phyloP scores from a whole-genome alignment of 2,329 filamentous ascomycete species.

The Trichoderma asperellum region DNA sequence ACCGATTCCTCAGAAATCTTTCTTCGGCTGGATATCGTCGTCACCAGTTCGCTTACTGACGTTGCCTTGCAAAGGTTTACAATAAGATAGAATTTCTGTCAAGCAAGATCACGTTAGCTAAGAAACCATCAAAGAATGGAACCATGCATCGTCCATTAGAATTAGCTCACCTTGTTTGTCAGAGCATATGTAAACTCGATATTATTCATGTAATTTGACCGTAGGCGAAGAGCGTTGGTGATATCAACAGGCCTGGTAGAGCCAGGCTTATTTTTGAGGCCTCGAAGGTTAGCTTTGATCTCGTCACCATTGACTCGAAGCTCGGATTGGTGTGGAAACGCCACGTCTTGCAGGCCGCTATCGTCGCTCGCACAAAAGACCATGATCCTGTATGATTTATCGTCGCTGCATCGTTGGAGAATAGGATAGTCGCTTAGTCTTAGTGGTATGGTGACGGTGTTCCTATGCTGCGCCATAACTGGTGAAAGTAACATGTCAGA shows the following conservation, averaged over 20 bases:
- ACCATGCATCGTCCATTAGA: not conserved
- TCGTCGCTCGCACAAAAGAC: slow-evolving; percentile 78
- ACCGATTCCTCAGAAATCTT: slow-evolving; percentile 82
- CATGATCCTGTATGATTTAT: slow-evolving; percentile 72
- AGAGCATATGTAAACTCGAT: slow-evolving; percentile 90
- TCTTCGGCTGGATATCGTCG: slow-evolving; percentile 65
- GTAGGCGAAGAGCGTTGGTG: slow-evolving; percentile 73
- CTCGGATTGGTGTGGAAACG: slow-evolving; percentile 91
- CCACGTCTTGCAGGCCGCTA: slow-evolving; percentile 70
- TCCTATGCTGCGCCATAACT: slow-evolving; percentile 61
- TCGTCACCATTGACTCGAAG: slow-evolving; percentile 87
- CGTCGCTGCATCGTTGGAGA: slow-evolving; percentile 59
- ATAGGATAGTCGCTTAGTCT: slow-evolving; percentile 56
- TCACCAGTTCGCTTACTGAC: slow-evolving; percentile 71
- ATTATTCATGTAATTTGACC: slow-evolving; percentile 72
- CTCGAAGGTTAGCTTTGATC: slow-evolving; percentile 89
- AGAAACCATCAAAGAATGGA: not conserved
- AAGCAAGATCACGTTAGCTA: slow-evolving; percentile 30
- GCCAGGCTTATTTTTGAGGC: slow-evolving; percentile 93
- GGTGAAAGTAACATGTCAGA: slow-evolving; percentile 12
- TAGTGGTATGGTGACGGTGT: slow-evolving; percentile 52
- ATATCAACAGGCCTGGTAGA: slow-evolving; percentile 94
- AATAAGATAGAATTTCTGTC: slow-evolving; percentile 71
- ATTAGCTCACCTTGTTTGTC: slow-evolving; percentile 69
- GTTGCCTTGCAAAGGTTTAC: slow-evolving; percentile 76